These are phyloP conservation scores for Ophiostoma sp. DNA, from an alignment of 2,329 filamentous ascomycete genomes.

Conservation along the genomic window DNA sequence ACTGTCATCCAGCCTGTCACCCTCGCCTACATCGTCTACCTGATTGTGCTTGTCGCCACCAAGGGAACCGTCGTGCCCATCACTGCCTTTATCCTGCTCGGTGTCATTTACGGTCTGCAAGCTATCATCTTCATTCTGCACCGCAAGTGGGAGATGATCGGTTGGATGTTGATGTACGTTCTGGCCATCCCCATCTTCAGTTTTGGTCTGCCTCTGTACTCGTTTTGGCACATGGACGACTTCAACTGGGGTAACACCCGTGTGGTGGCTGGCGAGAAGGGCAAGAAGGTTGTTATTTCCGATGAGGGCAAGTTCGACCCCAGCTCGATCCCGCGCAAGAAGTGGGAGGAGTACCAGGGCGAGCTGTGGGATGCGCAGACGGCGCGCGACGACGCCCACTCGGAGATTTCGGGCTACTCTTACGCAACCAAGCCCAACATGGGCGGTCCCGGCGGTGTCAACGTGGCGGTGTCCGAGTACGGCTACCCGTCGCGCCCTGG, in stretches of 20 bases:
- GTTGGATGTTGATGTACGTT: conserved; percentile 98
- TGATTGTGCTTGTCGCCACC: conserved; percentile 71
- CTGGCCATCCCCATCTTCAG: conserved; percentile 89
- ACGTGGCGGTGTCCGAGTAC: conserved; percentile 65
- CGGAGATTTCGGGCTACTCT: conserved; percentile 88
- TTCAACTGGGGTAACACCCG: conserved; percentile 99
- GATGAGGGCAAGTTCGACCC: conserved; percentile 99
- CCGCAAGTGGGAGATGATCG: conserved; percentile 99
- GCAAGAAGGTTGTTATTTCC: conserved; percentile 86
- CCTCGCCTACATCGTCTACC: conserved; percentile 83
- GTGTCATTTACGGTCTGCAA: conserved; percentile 95
- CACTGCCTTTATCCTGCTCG: conserved; percentile 86
- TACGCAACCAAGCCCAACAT: conserved; percentile 80
- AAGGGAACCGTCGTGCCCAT: conserved; percentile 69
- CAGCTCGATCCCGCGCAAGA: conserved; percentile 88
- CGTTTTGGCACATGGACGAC: conserved; percentile 99
- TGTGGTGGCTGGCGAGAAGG: conserved; percentile 91
- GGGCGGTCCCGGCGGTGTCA: conserved; percentile 42
- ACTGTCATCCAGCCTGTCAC: conserved; percentile 92
- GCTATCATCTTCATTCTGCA: conserved; percentile 95
- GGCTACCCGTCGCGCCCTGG: conserved; percentile 59
- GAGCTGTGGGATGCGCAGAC: conserved; percentile 96
- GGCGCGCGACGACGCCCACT: conserved; percentile 75
- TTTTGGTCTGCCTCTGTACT: conserved; percentile 84
- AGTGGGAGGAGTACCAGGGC: conserved; percentile 98